These are phyloP conservation scores for Penicillium occitanis DNA, from an alignment of 2,329 filamentous ascomycete species.

Conservation along the genomic window DNA sequence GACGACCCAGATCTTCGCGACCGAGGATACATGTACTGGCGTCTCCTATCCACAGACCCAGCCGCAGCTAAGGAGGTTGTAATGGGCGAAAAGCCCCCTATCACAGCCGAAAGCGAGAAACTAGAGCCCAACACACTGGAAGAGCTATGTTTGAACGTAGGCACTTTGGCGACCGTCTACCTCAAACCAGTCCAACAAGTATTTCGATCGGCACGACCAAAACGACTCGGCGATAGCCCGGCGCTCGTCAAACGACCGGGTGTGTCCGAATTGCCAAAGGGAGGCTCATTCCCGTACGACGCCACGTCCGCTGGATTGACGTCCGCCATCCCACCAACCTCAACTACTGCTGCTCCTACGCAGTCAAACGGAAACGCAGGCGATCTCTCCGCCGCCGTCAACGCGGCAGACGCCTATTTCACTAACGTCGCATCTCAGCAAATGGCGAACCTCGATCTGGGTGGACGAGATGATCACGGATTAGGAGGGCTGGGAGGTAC, in stretches of 20 bases:
- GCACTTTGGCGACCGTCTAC: conserved; percentile 94
- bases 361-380: conserved; percentile 27
- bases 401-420: conserved; percentile 88
- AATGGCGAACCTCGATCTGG: conserved; percentile 70
- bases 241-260: conserved; percentile 71
- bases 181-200: conserved; percentile 97
- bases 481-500: conserved; percentile 55
- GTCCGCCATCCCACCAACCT: background rate
- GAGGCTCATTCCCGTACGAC: background rate
- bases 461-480: conserved; percentile 63
- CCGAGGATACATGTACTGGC: conserved; percentile 99
- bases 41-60: conserved; percentile 87
- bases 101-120: conserved; percentile 93
- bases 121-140: conserved; percentile 88
- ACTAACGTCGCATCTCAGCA: conserved; percentile 71
- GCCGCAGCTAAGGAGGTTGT: conserved; percentile 81
- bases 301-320: background rate
- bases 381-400: conserved; percentile 69
- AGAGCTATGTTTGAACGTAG: conserved; percentile 95
- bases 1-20: conserved; percentile 96
- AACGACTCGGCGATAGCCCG: conserved; percentile 76
- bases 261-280: conserved; percentile 21
- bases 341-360: background rate
- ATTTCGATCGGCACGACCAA: conserved; percentile 82
- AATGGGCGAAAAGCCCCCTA: conserved; percentile 96